Conservation (phyloP, 192 early-diverging fungal genomes). For the Geranomyces michiganensis region DNA sequence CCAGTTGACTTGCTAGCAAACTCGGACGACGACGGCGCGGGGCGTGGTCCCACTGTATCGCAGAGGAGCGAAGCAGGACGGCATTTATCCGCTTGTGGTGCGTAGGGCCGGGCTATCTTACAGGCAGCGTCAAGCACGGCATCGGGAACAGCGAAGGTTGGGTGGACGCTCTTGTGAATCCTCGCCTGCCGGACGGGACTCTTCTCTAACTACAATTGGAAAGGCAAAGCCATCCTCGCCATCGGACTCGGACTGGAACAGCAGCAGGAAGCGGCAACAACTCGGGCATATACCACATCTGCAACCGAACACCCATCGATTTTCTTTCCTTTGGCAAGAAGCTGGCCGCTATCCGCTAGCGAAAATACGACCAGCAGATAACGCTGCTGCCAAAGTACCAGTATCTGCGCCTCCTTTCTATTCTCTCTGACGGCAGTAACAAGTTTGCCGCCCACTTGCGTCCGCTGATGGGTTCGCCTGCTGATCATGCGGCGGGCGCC, state of each 20-base stretch:
- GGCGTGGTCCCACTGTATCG: too few relatives aligned
- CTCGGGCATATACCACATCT: conserved; percentile 5
- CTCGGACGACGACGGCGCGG: too few relatives aligned
- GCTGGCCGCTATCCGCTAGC: conserved; percentile 3
- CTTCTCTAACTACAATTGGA: not conserved
- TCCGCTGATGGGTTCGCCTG: conserved; percentile 1
- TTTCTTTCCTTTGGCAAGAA: conserved; percentile 5
- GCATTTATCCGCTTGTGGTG: too few relatives aligned
- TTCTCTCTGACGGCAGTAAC: not conserved
- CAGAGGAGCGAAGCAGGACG: too few relatives aligned
- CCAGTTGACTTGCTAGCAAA: too few relatives aligned
- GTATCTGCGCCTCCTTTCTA: not conserved
- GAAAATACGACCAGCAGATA: not conserved
- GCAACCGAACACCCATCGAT: not conserved
- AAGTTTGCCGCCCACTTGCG: conserved; percentile 1
- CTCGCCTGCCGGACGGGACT: conserved; percentile 3
- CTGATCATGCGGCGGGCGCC: not conserved
- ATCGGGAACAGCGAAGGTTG: conserved; percentile 1
- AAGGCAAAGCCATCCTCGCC: not conserved
- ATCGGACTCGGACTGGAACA: conserved; percentile 2
- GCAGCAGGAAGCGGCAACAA: not conserved
- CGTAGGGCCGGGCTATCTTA: not conserved
- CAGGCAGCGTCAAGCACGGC: conserved; percentile 6
- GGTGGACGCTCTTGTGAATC: conserved; percentile 2
- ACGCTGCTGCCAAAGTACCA: conserved; percentile 3